A percentile compares a stretch with the other conserved stretches of the same genome.
Conservation (phyloP, 345 rosid species). For the Eutrema japonicum region DNA sequence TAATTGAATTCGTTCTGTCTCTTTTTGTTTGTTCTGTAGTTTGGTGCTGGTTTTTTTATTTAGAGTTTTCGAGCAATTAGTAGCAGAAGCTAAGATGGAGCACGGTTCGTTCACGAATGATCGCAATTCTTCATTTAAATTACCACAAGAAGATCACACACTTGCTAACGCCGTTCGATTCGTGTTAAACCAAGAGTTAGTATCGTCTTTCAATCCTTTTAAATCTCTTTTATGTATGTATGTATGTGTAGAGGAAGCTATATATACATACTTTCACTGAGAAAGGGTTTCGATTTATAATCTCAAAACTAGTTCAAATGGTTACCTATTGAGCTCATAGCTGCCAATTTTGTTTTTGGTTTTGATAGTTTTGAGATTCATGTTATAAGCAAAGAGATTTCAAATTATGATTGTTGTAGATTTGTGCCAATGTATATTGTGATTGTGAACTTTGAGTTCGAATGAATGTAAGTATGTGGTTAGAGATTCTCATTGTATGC, state of each 20-base stretch:
- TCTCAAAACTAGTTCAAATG: background rate
- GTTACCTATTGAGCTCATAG: too few species aligned
- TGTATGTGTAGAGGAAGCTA: background rate
- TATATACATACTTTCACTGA: background rate
- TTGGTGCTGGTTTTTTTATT: slow-evolving; percentile 3
- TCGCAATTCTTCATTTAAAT: slow-evolving; percentile 65
- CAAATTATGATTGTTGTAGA: background rate
- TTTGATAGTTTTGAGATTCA: background rate
- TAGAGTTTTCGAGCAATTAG: slow-evolving; percentile 10
- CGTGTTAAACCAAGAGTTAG: slow-evolving; percentile 92
- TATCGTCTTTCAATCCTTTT: slow-evolving; percentile 23
- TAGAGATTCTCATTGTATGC: background rate
- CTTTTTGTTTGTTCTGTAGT: background rate
- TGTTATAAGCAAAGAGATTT: background rate
- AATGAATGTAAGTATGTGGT: background rate
- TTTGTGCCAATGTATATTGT: background rate
- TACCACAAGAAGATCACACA: slow-evolving; percentile 82
- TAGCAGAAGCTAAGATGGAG: slow-evolving; percentile 57
- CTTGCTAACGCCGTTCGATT: slow-evolving; percentile 83
- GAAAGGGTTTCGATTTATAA: background rate
- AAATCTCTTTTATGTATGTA: background rate
- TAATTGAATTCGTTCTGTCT: slow-evolving; percentile 14
- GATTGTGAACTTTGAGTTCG: background rate
- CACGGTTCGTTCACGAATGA: slow-evolving; percentile 64
- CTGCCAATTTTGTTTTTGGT: background rate